phyloP scores from a whole-genome alignment of 2,329 filamentous ascomycete species.

The Alternaria postmessia region DNA sequence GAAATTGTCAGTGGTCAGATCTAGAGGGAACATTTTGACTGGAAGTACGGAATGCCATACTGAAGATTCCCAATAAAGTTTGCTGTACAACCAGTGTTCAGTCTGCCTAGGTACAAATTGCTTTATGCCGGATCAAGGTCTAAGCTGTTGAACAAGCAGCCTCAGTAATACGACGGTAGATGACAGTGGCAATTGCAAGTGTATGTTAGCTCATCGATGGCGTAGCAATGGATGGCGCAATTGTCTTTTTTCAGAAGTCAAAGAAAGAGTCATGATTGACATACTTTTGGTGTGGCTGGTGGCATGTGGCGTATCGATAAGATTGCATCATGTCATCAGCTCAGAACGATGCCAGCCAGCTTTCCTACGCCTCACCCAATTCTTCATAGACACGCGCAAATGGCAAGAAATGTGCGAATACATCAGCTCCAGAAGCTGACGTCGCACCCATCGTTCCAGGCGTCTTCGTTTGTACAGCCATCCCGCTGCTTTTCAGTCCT shows the following conservation, averaged over 20 bases:
- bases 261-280: slow-evolving; percentile 6
- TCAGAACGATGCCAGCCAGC: background rate
- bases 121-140: background rate
- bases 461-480: background rate
- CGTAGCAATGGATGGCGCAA: background rate
- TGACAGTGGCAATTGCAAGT: background rate
- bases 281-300: slow-evolving; percentile 19
- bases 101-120: background rate
- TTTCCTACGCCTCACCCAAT: background rate
- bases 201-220: background rate
- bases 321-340: slow-evolving; percentile 18
- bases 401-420: slow-evolving; percentile 26
- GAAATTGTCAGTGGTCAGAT: background rate
- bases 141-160: background rate
- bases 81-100: background rate
- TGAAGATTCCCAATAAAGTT: background rate
- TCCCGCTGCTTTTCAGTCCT: slow-evolving; percentile 76
- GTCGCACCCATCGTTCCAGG: background rate
- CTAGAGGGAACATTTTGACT: background rate
- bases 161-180: background rate
- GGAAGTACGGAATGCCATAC: background rate
- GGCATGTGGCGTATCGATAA: slow-evolving; percentile 38
- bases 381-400: slow-evolving; percentile 8
- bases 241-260: background rate
- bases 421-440: slow-evolving; percentile 19